phyloP scores from a whole-genome alignment of 805 yeast species.

The Metschnikowia arizonensis region DNA sequence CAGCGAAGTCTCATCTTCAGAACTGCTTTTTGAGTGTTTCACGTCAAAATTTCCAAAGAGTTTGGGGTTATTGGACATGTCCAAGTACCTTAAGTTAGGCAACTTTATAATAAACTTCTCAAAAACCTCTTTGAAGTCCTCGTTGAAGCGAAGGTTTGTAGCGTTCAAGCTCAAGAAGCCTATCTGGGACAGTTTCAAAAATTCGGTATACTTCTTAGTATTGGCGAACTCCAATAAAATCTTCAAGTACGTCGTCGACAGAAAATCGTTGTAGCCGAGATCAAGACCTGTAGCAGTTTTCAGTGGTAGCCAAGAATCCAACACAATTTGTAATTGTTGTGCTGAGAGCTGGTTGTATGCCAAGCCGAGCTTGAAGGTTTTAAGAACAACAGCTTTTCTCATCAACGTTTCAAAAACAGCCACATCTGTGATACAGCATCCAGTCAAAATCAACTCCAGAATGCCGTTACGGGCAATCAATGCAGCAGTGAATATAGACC shows the following conservation, averaged over 20 bases:
- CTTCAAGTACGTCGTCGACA: constrained; percentile 29
- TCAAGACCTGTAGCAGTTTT: constrained; percentile 65
- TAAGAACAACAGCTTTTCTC: constrained; percentile 48
- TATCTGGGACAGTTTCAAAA: constrained; percentile 23
- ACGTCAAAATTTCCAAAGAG: constrained; percentile 50
- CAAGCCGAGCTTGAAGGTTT: constrained; percentile 65
- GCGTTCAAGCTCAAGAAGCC: constrained; percentile 60
- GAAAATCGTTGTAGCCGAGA: constrained; percentile 75
- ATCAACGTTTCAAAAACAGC: constrained; percentile 54
- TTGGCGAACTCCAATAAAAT: constrained; percentile 34
- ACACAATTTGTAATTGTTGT: constrained; percentile 50
- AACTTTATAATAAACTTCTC: constrained; percentile 49
- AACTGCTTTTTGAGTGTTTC: neutral
- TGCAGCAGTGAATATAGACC: constrained; percentile 73
- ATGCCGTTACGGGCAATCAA: constrained; percentile 67
- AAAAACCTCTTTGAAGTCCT: constrained; percentile 45
- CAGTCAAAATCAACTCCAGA: constrained; percentile 75
- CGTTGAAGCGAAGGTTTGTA: constrained; percentile 52
- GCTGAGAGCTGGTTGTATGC: constrained; percentile 66
- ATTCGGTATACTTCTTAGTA: constrained; percentile 18
- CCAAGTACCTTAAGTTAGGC: constrained; percentile 65
- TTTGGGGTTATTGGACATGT: constrained; percentile 64
- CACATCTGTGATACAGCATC: constrained; percentile 60
- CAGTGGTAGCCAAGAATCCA: constrained; percentile 56
- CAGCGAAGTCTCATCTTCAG: neutral